Evolutionary conservation across 352 stramenopile species (phyloP), one percentile per base, ranked within the genome.

Genomic region (Pythium vanterpoolii): DNA sequence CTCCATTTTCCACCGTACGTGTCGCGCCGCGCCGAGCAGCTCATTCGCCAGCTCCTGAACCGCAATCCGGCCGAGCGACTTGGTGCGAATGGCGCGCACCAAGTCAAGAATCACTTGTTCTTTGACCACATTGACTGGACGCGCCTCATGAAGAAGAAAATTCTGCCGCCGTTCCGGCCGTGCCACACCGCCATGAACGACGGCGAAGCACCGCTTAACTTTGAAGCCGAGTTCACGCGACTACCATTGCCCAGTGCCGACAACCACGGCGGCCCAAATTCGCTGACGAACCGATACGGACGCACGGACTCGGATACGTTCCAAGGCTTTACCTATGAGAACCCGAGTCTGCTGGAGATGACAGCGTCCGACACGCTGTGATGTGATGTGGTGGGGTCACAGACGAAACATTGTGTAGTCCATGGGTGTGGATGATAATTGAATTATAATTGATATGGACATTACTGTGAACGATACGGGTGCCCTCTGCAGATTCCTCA

Each of bases 221-320:
- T 95, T 47, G 86, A 95, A 65, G 76, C 77, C 31, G 80, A 93
- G 60, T 95, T 95, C 53, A 95, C 84, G 43, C 74, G 83, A 14
- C 60, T 95, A n/a, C 86, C 86, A n/a, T 62, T 93, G 19, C 83
- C 83, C 0, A 93, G 83, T 26, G 67, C 72, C 3, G 83, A 93
- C n/a, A 26, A 13, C 1, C 23, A 48, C 38, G 7, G 39, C 47
- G 36, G 34, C 18, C 23, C 34, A 13, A 50, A 28, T 10, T 62
- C 66, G 43, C 40, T 40, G 13, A 40, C 58, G 5, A 60, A 70
- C 34, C 62, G 63, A 13, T 70, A 57, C 49, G 67, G 72, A 30
- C 77, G 74, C 16, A 60, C 69, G 1, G 77, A 89, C 42, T 89
- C 80, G 53, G 77, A 93, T 50, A 90, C 75, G 36, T 93, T 93